Conservation (phyloP, 495 filamentous ascomycete genomes). For the Ramalina peruviana region DNA sequence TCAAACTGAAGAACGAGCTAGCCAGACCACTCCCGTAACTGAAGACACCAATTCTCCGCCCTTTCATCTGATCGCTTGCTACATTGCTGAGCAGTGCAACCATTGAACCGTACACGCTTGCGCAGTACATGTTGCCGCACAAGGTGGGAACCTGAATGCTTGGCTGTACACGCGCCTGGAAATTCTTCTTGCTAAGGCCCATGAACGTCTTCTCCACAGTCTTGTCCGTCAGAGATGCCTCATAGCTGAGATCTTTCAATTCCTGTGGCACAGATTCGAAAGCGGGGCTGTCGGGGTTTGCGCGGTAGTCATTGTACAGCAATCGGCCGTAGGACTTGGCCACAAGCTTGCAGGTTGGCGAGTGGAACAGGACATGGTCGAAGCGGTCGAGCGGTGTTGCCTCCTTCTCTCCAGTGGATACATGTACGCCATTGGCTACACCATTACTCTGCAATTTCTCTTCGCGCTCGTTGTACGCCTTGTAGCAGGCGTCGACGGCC, state of each 20-base stretch:
- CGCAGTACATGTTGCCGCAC: slow-evolving; percentile 99
- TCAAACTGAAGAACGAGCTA: slow-evolving; percentile 77
- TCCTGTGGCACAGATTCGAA: slow-evolving; percentile 83
- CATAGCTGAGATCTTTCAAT: slow-evolving; percentile 71
- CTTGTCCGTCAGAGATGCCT: slow-evolving; percentile 79
- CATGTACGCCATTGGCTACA: slow-evolving; percentile 38
- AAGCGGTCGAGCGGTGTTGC: slow-evolving; percentile 71
- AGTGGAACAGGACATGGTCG: slow-evolving; percentile 91
- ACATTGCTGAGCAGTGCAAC: slow-evolving; percentile 63
- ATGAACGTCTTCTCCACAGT: slow-evolving; percentile 95
- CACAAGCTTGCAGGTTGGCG: slow-evolving; percentile 95
- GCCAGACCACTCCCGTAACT: slow-evolving; percentile 91
- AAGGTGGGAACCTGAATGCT: slow-evolving; percentile 76
- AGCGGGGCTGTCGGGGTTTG: slow-evolving; percentile 56
- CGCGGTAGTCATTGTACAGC: slow-evolving; percentile 91
- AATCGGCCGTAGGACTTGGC: slow-evolving; percentile 89
- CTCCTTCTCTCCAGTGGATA: slow-evolving; percentile 29
- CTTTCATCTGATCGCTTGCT: slow-evolving; percentile 51
- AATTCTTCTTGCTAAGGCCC: slow-evolving; percentile 88
- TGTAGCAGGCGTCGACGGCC: slow-evolving; percentile 91
- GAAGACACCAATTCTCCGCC: slow-evolving; percentile 85
- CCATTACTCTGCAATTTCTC: slow-evolving; percentile 54
- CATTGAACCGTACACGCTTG: slow-evolving; percentile 80
- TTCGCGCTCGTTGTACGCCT: slow-evolving; percentile 83
- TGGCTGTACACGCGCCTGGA: slow-evolving; percentile 75